Evolutionary conservation across 75 land plant genomes (phyloP), one percentile per base, ranked within the genome.

Genomic region (Picea glauca): DNA sequence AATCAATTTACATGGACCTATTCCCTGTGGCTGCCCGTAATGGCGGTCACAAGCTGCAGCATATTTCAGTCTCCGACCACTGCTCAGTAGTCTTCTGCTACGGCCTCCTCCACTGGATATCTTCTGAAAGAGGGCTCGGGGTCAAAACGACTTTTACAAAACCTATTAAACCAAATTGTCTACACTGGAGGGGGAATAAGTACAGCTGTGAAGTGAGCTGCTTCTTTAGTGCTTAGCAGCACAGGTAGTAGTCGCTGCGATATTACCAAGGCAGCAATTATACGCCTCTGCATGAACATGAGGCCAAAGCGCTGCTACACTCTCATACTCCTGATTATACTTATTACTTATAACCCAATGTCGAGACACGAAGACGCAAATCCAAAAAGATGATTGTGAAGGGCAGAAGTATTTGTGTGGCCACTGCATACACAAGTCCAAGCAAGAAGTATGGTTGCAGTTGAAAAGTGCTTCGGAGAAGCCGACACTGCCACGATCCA

Each of bases 121-220:
- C 85, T 89, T 43, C 80, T 58, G 66, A 91, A 91, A 35, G 89
- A 89, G 20, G 89, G 82, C 76, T 87, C 91, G 32, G 91, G 83
- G 72, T 91, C 93, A 77, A 89, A 91, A 13, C 91, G 85, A 13
- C 65, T 83, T 74, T 91, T 91, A 86, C 93, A 91, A 79, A 83
- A 89, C 63, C 50, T 59, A 78, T 89, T 89, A 78, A 91, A 91
- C 68, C 81, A 84, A 33, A 89, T 76, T n/a, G 93, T 91, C 76
- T 87, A 31, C 9, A 91, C 74, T 2, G 93, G 91, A 15, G 89
- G 74, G 15, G 81, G 73, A 70, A 89, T 59, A 26, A 91, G 85
- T 35, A 91, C 21, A 67, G 93, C 91, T 72, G 89, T 85, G 31
- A 86, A 87, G 54, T 79, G 56, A 13, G 85, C 80, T 13, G 90